Evolutionary conservation across 176 grass and related monocot species (phyloP), one percentile per base, ranked within the genome.

Genomic region (Triticum urartu): DNA sequence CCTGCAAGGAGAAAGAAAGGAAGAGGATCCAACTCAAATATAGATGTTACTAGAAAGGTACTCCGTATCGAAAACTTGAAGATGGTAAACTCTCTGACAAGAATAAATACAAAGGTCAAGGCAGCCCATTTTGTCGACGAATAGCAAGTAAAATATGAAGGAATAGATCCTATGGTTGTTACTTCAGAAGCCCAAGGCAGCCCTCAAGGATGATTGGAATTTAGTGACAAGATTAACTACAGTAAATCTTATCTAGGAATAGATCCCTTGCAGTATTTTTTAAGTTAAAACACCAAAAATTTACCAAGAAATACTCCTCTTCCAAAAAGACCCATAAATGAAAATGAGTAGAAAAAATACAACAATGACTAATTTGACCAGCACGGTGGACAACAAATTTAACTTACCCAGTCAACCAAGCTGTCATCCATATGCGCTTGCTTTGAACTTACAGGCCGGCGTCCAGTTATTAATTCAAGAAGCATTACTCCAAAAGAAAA

Each of bases 401-500:
- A 78, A 80, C 81, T 94, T 88, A 99, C 97, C 97, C 97, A 99
- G 43, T 99, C 97, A 71, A 99, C 94, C 78, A 99, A 74, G 63
- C 91, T 96, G 72, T 99, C 94, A 82, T 99, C 97, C 90, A 95
- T 93, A 79, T 81, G 92, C 2, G 62, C 64, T 52, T 99, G 88
- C 80, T 64, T 87, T 62, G 97, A 76, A 84, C 90, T 95, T 79
- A 99, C 90, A 76, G 97, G 97, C 11, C 92, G 94, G 9, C 92
- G 86, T 9, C 97, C 97, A 26, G 92, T 99, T 88, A 99, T 99
- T 81, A 99, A 83, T 89, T 96, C 97, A 63, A 99, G 90, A 93
- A 99, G 90, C 97, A 96, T 94, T 78, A 96, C 89, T 66, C 97
- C 97, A 22, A 89, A 99, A 65, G 97, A 99, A 63, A 99, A 99